phyloP scores from a whole-genome alignment of 2,329 filamentous ascomycete genomes.

The Colletotrichum sojae region DNA sequence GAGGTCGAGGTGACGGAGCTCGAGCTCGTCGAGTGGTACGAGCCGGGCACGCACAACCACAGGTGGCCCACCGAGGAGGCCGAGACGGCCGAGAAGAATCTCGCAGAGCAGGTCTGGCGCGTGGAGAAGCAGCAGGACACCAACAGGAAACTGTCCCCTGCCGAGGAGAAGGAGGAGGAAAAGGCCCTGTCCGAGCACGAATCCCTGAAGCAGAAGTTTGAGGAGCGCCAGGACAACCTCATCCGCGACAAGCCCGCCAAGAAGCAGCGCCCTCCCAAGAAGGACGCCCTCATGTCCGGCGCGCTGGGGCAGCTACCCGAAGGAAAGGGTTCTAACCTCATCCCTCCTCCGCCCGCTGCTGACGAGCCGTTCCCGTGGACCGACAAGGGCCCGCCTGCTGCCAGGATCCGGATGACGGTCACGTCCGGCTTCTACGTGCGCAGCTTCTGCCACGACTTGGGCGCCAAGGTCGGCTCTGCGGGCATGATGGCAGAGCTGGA shows the following conservation, averaged over 20 bases:
- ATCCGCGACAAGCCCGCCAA: slow-evolving; percentile 65
- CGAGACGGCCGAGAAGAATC: slow-evolving; percentile 78
- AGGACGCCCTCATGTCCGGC: slow-evolving; percentile 69
- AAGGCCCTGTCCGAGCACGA: slow-evolving; percentile 70
- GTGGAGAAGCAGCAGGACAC: slow-evolving; percentile 70
- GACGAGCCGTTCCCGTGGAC: slow-evolving; percentile 69
- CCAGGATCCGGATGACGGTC: slow-evolving; percentile 89
- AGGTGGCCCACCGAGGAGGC: slow-evolving; percentile 87
- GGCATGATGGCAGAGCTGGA: slow-evolving; percentile 89
- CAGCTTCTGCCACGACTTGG: slow-evolving; percentile 92
- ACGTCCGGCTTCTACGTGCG: slow-evolving; percentile 98
- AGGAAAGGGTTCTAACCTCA: slow-evolving; percentile 66
- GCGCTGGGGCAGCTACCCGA: slow-evolving; percentile 67
- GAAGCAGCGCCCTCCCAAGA: slow-evolving; percentile 53
- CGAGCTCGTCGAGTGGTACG: slow-evolving; percentile 87
- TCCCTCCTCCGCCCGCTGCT: slow-evolving; percentile 62
- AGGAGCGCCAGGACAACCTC: slow-evolving; percentile 70
- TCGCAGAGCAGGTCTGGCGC: slow-evolving; percentile 80
- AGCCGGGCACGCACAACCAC: slow-evolving; percentile 84
- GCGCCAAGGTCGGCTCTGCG: slow-evolving; percentile 83
- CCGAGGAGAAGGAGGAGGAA: slow-evolving; percentile 69
- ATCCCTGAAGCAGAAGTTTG: slow-evolving; percentile 70
- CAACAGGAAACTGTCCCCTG: slow-evolving; percentile 64
- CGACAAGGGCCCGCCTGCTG: slow-evolving; percentile 79
- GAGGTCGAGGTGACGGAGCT: slow-evolving; percentile 84